phyloP scores from a whole-genome alignment of 2,329 filamentous ascomycete genomes.

The Daldinia eschscholtzii region DNA sequence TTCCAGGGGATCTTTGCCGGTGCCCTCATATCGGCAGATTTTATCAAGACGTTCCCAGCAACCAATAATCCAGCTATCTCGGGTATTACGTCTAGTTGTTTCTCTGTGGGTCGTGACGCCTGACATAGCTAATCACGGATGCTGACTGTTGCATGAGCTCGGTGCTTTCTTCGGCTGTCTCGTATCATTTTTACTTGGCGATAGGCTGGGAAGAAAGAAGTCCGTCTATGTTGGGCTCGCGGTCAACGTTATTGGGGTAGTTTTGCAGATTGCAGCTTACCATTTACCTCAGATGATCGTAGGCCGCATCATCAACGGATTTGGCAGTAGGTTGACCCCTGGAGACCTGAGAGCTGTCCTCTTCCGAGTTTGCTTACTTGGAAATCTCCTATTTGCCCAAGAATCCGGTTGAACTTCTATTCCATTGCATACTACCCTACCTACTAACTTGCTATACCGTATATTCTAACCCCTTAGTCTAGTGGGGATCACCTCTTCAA shows the following conservation, averaged over 20 bases:
- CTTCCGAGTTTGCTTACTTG: conserved; percentile 12
- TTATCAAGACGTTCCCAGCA: conserved; percentile 32
- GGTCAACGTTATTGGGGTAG: conserved; percentile 53
- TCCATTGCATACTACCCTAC: conserved; percentile 17
- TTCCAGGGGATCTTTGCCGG: conserved; percentile 33
- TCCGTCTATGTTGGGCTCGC: conserved; percentile 52
- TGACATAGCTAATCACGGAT: conserved; percentile 30
- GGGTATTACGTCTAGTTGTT: conserved; percentile 41
- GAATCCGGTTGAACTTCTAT: conserved; percentile 20
- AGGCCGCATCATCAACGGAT: conserved; percentile 61
- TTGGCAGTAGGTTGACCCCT: conserved; percentile 61
- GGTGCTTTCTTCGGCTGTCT: conserved; percentile 69
- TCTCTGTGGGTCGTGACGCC: conserved; percentile 36
- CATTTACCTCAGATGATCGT: conserved; percentile 58
- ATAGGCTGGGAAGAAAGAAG: conserved; percentile 53
- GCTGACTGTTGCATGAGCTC: conserved; percentile 59
- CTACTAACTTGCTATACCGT: conserved; percentile 9
- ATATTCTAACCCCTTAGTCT: conserved; percentile 28
- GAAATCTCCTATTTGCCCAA: conserved; percentile 1
- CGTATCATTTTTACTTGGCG: conserved; percentile 52
- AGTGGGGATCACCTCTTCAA: conserved; percentile 45
- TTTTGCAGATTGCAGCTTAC: conserved; percentile 54
- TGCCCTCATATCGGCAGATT: conserved; percentile 36
- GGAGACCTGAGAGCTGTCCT: conserved; percentile 1
- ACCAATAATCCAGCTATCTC: conserved; percentile 33